Percentiles rank a stretch among this genome's conserved stretches.
Conservation (phyloP, 1,284 basidiomycete species). For the Austropuccinia psidii region DNA sequence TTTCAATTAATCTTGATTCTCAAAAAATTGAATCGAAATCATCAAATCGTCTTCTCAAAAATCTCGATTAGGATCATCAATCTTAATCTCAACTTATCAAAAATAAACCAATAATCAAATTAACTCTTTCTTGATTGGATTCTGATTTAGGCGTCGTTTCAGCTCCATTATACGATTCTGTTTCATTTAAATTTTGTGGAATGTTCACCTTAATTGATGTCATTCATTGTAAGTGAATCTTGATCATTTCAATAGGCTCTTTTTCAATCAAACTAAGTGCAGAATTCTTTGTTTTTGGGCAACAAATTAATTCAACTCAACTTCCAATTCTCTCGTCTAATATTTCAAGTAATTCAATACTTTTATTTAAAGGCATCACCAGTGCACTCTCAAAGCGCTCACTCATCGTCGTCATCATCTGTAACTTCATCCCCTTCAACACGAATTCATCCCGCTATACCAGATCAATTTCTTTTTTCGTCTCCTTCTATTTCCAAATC, state of each 20-base stretch:
- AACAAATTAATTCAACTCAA: not conserved
- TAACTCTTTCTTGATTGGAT: too few relatives aligned
- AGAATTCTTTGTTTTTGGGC: not conserved
- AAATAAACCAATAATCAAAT: too few relatives aligned
- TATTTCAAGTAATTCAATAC: slow-evolving; percentile 73
- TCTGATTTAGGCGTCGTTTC: slow-evolving; percentile 90
- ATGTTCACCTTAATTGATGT: slow-evolving; percentile 37
- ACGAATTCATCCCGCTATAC: slow-evolving; percentile 38
- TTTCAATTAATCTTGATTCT: not conserved
- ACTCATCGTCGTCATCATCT: not conserved
- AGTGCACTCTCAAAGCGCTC: not conserved
- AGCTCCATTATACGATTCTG: slow-evolving; percentile 95
- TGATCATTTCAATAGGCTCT: slow-evolving; percentile 51
- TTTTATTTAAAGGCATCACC: slow-evolving; percentile 74
- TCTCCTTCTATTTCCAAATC: slow-evolving; percentile 40
- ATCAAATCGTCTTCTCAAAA: not conserved
- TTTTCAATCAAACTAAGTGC: slow-evolving; percentile 62
- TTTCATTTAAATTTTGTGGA: slow-evolving; percentile 69
- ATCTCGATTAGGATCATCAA: not conserved
- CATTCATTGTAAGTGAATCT: slow-evolving; percentile 11
- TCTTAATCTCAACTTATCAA: not conserved
- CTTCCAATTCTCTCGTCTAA: not conserved
- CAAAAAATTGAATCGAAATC: not conserved
- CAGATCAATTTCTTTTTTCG: slow-evolving; percentile 47
- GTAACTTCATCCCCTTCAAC: slow-evolving; percentile 17